A percentile compares a stretch with the other conserved stretches of the same genome.
These are phyloP conservation scores for Ogataea nitratoaversa DNA, from an alignment of 805 yeast genomes.

Conservation along the genomic window DNA sequence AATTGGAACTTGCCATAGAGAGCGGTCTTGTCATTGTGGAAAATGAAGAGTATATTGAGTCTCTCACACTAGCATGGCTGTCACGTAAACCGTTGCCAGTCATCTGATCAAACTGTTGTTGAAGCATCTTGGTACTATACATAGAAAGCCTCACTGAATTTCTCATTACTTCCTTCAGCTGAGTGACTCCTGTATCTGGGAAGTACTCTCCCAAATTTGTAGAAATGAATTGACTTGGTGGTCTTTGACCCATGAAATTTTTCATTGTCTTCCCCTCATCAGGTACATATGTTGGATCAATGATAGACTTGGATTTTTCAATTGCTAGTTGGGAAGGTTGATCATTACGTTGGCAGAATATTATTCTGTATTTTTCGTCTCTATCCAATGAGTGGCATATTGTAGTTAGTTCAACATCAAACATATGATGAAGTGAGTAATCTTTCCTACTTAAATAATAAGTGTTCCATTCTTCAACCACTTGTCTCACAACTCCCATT, in stretches of 20 bases:
- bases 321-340: conserved; percentile 45
- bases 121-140: conserved; percentile 24
- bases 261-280: conserved; percentile 27
- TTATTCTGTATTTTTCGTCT: conserved; percentile 62
- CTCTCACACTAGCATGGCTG: conserved; percentile 5
- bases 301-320: conserved; percentile 7
- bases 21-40: conserved; percentile 18
- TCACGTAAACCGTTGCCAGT: neutral
- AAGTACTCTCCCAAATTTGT: conserved; percentile 86
- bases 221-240: conserved; percentile 88
- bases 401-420: conserved; percentile 77
- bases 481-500: conserved; percentile 42
- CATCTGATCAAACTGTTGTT: conserved; percentile 11
- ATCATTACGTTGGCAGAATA: conserved; percentile 62
- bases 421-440: conserved; percentile 44
- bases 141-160: conserved; percentile 80
- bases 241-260: conserved; percentile 79
- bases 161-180: conserved; percentile 73
- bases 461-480: conserved; percentile 50
- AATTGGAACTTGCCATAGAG: conserved; percentile 24
- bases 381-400: conserved; percentile 75
- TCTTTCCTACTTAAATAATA: conserved; percentile 47
- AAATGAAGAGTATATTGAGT: conserved; percentile 22
- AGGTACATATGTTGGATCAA: conserved; percentile 2
- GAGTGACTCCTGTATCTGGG: conserved; percentile 72